Percentiles rank a stretch among this genome's conserved stretches.
Conservation (phyloP, 495 filamentous ascomycete species). For the Wilcoxina mikolae region DNA sequence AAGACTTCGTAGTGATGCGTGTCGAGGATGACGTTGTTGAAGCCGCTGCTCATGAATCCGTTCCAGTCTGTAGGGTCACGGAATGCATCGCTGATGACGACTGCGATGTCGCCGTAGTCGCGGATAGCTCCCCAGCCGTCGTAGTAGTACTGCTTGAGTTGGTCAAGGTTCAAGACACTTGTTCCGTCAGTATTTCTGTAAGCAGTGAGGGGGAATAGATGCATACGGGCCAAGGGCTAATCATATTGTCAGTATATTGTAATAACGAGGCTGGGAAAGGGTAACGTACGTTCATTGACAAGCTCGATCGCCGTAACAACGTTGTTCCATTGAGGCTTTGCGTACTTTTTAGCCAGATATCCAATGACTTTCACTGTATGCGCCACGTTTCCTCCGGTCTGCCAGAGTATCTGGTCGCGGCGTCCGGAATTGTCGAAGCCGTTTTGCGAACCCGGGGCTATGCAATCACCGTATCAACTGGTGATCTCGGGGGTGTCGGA, state of each 20-base stretch:
- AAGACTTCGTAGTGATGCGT: slow-evolving; percentile 59
- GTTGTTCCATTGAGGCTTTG: slow-evolving; percentile 36
- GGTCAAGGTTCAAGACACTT: slow-evolving; percentile 39
- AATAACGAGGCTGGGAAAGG: background rate
- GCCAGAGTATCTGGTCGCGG: slow-evolving; percentile 52
- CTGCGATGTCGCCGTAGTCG: slow-evolving; percentile 39
- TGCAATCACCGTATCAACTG: slow-evolving; percentile 4
- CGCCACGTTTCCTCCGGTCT: slow-evolving; percentile 36
- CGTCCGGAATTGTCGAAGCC: slow-evolving; percentile 66
- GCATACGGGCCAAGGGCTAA: no score
- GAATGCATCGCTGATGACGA: slow-evolving; percentile 59
- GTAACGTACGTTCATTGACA: slow-evolving; percentile 47
- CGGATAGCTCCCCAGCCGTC: slow-evolving; percentile 45
- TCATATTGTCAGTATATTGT: no score
- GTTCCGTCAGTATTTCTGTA: slow-evolving; percentile 27
- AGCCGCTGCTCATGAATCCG: slow-evolving; percentile 47
- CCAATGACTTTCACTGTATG: slow-evolving; percentile 45
- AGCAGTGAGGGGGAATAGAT: background rate
- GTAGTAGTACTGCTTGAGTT: slow-evolving; percentile 48
- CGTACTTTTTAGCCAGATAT: slow-evolving; percentile 46
- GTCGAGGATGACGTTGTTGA: slow-evolving; percentile 51
- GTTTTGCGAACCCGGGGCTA: slow-evolving; percentile 63
- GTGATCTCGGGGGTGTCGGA: background rate
- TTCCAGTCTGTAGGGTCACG: slow-evolving; percentile 50
- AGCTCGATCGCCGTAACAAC: slow-evolving; percentile 57